Evolutionary conservation across 2,329 filamentous ascomycete species (phyloP).

Genomic region (Fusarium duplospermum): DNA sequence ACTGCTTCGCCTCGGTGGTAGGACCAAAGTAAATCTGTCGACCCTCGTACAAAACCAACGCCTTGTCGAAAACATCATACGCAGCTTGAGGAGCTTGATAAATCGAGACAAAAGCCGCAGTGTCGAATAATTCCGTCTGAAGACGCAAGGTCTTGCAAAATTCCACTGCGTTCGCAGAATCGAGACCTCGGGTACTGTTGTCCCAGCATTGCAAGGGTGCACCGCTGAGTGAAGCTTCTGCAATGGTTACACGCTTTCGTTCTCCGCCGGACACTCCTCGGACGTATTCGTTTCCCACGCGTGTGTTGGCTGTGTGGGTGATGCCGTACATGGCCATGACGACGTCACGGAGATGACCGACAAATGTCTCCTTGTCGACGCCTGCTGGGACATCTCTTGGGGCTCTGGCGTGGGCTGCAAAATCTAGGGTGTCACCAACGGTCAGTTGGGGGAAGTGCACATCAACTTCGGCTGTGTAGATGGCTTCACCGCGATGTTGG

Average conservation of each 20-base stretch:
- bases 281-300: conserved; percentile 76
- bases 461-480: conserved; percentile 86
- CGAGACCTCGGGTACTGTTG: conserved; percentile 73
- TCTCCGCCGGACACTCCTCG: conserved; percentile 68
- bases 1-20: conserved; percentile 37
- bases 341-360: conserved; percentile 72
- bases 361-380: conserved; percentile 62
- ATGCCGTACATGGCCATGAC: conserved; percentile 79
- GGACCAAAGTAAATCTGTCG: conserved; percentile 66
- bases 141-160: conserved; percentile 71
- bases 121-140: conserved; percentile 68
- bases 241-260: conserved; percentile 55
- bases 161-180: conserved; percentile 74
- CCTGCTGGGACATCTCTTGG: conserved; percentile 69
- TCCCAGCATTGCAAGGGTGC: conserved; percentile 76
- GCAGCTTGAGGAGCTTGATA: conserved; percentile 68
- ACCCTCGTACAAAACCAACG: conserved; percentile 74
- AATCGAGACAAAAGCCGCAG: conserved; percentile 70
- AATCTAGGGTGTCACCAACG: conserved; percentile 80
- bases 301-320: conserved; percentile 74
- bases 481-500: conserved; percentile 75
- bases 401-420: conserved; percentile 75
- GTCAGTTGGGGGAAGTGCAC: conserved; percentile 80
- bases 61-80: conserved; percentile 72
- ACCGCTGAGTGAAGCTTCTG: conserved; percentile 48